Percentiles rank a stretch among this genome's conserved stretches.
phyloP scores from a whole-genome alignment of 179 eudicot species.

The Gypsophila paniculata region DNA sequence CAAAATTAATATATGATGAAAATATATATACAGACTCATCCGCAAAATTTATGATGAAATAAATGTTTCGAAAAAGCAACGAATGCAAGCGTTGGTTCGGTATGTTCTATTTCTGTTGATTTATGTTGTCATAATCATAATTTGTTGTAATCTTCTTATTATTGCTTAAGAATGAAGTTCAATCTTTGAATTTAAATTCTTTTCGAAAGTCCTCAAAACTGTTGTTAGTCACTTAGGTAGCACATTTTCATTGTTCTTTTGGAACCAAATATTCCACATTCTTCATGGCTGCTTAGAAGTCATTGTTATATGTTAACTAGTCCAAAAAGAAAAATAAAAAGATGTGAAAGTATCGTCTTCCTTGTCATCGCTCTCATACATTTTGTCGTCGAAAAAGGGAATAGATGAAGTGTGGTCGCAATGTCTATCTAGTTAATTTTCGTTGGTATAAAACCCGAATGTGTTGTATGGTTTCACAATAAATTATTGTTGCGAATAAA shows the following conservation, averaged over 20 bases:
- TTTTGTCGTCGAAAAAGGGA: not conserved
- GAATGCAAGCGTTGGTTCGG: constrained; percentile 19
- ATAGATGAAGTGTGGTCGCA: not conserved
- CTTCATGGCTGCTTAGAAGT: constrained; percentile 27
- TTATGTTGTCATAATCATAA: constrained; percentile 20
- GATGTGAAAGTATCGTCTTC: constrained; percentile 7
- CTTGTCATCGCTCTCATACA: constrained; percentile 2
- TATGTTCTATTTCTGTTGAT: constrained; percentile 14
- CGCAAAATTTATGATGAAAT: not conserved
- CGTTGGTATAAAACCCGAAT: constrained; percentile 18
- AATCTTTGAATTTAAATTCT: constrained; percentile 20
- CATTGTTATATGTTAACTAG: not conserved
- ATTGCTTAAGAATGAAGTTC: constrained; percentile 28
- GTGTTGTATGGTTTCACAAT: too few relatives aligned
- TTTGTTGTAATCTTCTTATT: constrained; percentile 24
- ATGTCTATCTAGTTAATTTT: constrained; percentile 12
- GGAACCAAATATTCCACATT: constrained; percentile 22
- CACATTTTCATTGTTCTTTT: constrained; percentile 28
- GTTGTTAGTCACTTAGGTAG: constrained; percentile 20
- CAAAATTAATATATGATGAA: constrained; percentile 3
- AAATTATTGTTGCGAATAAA: too few relatives aligned
- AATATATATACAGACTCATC: not conserved
- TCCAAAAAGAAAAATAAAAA: constrained; percentile 3
- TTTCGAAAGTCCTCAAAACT: constrained; percentile 25
- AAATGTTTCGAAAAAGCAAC: not conserved